Base-by-base conservation (phyloP, 176 grass and related monocot species). In the Cenchrus americanus region DNA sequence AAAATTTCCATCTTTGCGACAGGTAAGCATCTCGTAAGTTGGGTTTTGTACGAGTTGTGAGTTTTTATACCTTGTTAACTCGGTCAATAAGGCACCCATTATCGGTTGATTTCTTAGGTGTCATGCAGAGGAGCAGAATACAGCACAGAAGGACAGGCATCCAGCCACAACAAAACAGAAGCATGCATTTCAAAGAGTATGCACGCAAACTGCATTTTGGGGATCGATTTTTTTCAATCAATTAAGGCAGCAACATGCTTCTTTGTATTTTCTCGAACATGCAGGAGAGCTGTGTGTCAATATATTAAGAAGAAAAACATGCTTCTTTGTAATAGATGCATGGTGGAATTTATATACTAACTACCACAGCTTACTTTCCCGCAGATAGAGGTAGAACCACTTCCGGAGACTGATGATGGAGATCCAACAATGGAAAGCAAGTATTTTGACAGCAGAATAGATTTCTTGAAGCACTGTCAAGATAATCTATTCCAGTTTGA, bases 401-500 rank as follows among this genome's bases (percentile, higher is more conserved):
- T 91, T 80, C 69, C 85, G 18, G 87, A 94, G 27, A 98, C 93
- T 32, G 84, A 85, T 44, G 93, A 95, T 61, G 80, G 84, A 78
- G 96, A 98, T 82, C 83, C 84, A 66, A 85, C 70, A 80, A 93
- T 88, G 46, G 86, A 93, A 70, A 95, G 93, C 70, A 87, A 92
- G 87, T 92, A 93, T 86, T 95, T 98, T 87, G 96, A 98, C 75
- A 70, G 80, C 61, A 92, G 96, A 86, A 88, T 87, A 10, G 93
- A 89, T 64, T 93, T 98, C 88, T 78, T 98, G 77, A 84, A 87
- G 66, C 85, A 93, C 42, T 98, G 96, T 82, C 96, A 98, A 80
- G 90, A 82, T 60, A 93, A 88, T 22, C 87, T 80, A 68, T 98
- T 92, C 78, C 96, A 98, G 62, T 98, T 95, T 92, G 96, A 98